Base-by-base conservation (phyloP, 2,329 filamentous ascomycete genomes). In the Scytalidium sp. region DNA sequence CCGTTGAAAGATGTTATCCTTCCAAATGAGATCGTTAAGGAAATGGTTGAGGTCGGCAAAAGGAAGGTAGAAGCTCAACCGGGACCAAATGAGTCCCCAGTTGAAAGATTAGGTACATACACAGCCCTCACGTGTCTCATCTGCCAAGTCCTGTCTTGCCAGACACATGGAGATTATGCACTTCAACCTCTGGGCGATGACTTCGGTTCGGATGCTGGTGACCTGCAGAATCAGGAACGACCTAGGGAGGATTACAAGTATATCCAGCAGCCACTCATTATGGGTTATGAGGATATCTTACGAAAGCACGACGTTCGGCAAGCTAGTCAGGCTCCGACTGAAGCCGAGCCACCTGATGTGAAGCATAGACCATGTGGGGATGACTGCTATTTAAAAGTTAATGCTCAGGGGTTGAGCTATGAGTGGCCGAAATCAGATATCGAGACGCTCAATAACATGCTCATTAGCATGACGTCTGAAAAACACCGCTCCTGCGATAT, bases 131-230 rank as follows among this genome's bases (percentile, higher is more conserved):
- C 46, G 7, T 65, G 62, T 43, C 27, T 63, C 15, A 59, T 65
- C 13, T 65, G 62, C 39, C 56, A 53, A 11, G 56, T 50, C 3
- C 44, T 60, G 15, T 57, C 59, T 50, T 61, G 62, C 40, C 53
- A 57, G 20, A 62, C 56, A 7, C 62, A 65, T 46, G 62, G 61
- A n/a, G 59, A 61, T 23, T 62, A 56, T 22, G 32, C 32, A 9
- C 32, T 36, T n/a, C 32, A 36, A n/a, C 32, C 32, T 15, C 32
- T 36, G 11, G 32, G 32, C 17, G 32, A 36, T 4, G 32, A 36
- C 17, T 36, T 36, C 5, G 15, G 32, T 36, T 36, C 32, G 13
- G 32, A 36, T n/a, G 32, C 32, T 36, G 32, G 32, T n/a, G 32
- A 36, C 7, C 32, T 36, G 17, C 32, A 36, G 32, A 36, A 36